Conservation (phyloP, 805 yeast species). For the Suhomyces sp. region DNA sequence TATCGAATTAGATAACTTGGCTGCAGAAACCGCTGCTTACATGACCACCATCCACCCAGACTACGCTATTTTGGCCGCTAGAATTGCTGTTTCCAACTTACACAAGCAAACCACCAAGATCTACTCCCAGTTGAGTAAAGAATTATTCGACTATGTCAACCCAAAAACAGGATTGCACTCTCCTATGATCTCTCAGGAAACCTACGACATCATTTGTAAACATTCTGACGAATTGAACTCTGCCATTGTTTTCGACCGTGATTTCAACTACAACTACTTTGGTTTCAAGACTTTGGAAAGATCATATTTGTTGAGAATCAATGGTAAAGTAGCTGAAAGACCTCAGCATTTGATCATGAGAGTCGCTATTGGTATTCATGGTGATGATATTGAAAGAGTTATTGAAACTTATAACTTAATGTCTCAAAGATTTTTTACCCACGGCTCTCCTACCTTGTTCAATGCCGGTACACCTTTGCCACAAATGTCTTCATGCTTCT, state of each 20-base stretch:
- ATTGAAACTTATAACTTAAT: conserved; percentile 56
- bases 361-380: conserved; percentile 61
- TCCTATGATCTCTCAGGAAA: conserved; percentile 44
- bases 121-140: conserved; percentile 73
- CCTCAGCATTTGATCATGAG: conserved; percentile 63
- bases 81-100: conserved; percentile 90
- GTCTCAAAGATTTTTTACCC: conserved; percentile 59
- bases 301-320: conserved; percentile 52
- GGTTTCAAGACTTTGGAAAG: conserved; percentile 62
- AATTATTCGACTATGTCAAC: conserved; percentile 73
- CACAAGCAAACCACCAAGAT: conserved; percentile 91
- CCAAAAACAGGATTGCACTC: conserved; percentile 67
- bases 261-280: conserved; percentile 55
- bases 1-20: conserved; percentile 61
- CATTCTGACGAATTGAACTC: conserved; percentile 44
- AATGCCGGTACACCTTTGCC: conserved; percentile 62
- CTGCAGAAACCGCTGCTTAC: conserved; percentile 96
- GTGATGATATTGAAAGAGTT: conserved; percentile 49
- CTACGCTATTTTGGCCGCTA: conserved; percentile 90
- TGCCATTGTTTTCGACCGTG: conserved; percentile 47
- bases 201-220: conserved; percentile 35
- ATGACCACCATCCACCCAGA: conserved; percentile 99
- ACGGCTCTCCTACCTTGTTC: conserved; percentile 61
- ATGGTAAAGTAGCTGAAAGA: conserved; percentile 58
- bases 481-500: conserved; percentile 61